phyloP scores from a whole-genome alignment of 1,139 yeast genomes.

The Scheffersomyces cryptocercus region DNA sequence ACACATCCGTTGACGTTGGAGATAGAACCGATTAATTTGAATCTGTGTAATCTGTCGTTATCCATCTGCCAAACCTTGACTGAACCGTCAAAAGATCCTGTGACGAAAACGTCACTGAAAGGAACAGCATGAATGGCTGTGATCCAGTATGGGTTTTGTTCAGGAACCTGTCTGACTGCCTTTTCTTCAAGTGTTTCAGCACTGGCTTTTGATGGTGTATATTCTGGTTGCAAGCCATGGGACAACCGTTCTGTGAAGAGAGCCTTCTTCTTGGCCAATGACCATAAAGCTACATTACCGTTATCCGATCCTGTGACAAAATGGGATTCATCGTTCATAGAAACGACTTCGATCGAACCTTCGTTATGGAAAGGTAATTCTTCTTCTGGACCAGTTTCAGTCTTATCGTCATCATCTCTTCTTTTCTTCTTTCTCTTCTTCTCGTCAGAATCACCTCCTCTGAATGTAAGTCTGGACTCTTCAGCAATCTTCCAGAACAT shows the following conservation, averaged over 20 bases:
- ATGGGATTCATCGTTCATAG: conserved; percentile 89
- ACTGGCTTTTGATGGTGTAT: conserved; percentile 54
- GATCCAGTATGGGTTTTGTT: conserved; percentile 78
- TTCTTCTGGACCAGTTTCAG: conserved; percentile 10
- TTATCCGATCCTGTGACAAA: conserved; percentile 95
- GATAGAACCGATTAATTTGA: conserved; percentile 55
- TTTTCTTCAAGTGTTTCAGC: conserved; percentile 57
- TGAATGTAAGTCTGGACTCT: conserved; percentile 87
- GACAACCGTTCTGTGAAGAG: conserved; percentile 64
- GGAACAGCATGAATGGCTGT: conserved; percentile 86
- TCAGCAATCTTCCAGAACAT: conserved; percentile 97
- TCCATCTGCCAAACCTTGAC: conserved; percentile 76
- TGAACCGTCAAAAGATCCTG: conserved; percentile 86
- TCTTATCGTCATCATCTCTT: conserved; percentile 21
- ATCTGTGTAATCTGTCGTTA: conserved; percentile 57
- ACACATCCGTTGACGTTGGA: conserved; percentile 71
- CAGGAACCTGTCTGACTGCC: conserved; percentile 59
- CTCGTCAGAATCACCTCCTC: conserved; percentile 75
- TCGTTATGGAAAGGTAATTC: conserved; percentile 56
- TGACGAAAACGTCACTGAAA: conserved; percentile 78
- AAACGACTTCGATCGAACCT: conserved; percentile 88
- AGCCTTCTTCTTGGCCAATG: conserved; percentile 87
- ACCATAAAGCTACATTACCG: conserved; percentile 87
- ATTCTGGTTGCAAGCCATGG: conserved; percentile 71
- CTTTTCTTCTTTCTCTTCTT: conserved; percentile 41